Evolutionary conservation across 495 filamentous ascomycete species (phyloP).

Genomic region (Annulohypoxylon stygium): DNA sequence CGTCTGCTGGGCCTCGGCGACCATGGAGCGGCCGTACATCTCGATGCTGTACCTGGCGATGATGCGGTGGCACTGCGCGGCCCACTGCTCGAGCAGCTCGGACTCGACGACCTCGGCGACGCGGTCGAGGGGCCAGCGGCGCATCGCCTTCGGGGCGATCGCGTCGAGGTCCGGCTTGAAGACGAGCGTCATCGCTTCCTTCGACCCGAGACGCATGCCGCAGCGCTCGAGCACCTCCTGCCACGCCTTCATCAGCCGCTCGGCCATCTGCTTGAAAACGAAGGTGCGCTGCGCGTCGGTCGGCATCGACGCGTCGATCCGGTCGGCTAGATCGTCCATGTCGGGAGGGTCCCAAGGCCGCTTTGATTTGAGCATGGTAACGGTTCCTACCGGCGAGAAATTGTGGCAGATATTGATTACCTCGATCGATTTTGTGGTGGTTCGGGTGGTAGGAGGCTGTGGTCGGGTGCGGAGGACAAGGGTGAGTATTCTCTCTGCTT

Average conservation of each 20-base stretch:
- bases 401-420: no score
- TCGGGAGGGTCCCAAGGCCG: not conserved
- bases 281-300: slow-evolving; percentile 8
- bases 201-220: slow-evolving; percentile 5
- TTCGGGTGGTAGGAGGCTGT: not conserved
- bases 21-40: not conserved
- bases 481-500: not conserved
- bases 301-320: not conserved
- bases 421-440: not conserved
- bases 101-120: slow-evolving; percentile 14
- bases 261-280: not conserved
- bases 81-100: not conserved
- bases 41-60: not conserved
- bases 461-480: not conserved
- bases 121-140: not conserved
- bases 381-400: no score
- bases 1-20: not conserved
- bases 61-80: not conserved
- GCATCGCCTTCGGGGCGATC: no score
- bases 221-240: not conserved
- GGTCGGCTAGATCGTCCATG: not conserved
- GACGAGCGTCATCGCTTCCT: not conserved
- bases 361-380: not conserved
- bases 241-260: not conserved
- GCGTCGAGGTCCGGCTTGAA: slow-evolving; percentile 10